phyloP scores from a whole-genome alignment of 805 yeast species.

The Metschnikowia shivogae region DNA sequence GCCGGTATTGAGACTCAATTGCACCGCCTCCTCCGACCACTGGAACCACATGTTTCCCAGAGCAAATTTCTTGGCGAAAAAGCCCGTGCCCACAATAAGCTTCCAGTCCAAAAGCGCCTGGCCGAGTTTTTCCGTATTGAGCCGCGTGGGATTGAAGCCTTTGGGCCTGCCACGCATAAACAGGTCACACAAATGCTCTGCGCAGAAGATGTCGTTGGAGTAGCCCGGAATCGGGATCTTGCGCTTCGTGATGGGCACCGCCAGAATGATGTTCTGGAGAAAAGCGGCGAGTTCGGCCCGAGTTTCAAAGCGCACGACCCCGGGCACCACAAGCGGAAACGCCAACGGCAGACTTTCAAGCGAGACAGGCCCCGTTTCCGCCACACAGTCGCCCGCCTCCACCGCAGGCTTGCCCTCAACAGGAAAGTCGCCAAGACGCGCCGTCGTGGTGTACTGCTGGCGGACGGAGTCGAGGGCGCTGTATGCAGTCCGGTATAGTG shows the following conservation, averaged over 20 bases:
- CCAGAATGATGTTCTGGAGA: slow-evolving; percentile 19
- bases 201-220: slow-evolving; percentile 35
- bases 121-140: slow-evolving; percentile 38
- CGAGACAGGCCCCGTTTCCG: background rate
- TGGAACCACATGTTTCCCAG: slow-evolving; percentile 44
- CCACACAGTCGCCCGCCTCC: background rate
- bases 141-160: slow-evolving; percentile 34
- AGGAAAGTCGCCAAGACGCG: slow-evolving; percentile 30
- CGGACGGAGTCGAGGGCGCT: slow-evolving; percentile 27
- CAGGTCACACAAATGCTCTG: slow-evolving; percentile 34
- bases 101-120: slow-evolving; percentile 35
- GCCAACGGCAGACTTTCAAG: slow-evolving; percentile 7
- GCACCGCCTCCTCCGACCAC: slow-evolving; percentile 35
- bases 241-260: slow-evolving; percentile 26
- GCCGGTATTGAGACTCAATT: slow-evolving; percentile 1
- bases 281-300: slow-evolving; percentile 21
- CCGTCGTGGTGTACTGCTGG: slow-evolving; percentile 27
- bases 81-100: slow-evolving; percentile 28
- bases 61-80: slow-evolving; percentile 34
- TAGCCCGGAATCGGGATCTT: slow-evolving; percentile 40
- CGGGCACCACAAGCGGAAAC: slow-evolving; percentile 34
- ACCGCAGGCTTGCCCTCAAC: background rate
- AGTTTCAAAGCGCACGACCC: slow-evolving; percentile 16
- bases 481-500: slow-evolving; percentile 24
- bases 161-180: slow-evolving; percentile 24